phyloP scores from a whole-genome alignment of 1,139 yeast species.

The Pneumocystis sp. region DNA sequence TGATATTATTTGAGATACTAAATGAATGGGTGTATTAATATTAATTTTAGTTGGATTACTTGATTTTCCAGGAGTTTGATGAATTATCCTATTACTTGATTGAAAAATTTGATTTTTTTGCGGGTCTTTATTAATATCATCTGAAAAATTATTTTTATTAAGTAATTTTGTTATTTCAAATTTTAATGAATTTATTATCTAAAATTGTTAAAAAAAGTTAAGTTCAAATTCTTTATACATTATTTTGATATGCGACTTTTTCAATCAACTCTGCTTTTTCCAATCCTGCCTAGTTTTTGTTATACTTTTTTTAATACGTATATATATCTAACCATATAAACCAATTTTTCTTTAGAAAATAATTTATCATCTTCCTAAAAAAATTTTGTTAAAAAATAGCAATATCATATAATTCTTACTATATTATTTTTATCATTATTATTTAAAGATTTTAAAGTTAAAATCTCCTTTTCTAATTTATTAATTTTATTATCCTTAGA shows the following conservation, averaged over 20 bases:
- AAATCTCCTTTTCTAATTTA: not conserved
- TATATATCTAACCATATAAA: not conserved
- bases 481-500: slow-evolving; percentile 1
- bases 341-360: not conserved
- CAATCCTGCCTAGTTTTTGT: not conserved
- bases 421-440: not conserved
- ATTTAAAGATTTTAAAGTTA: not conserved
- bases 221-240: not conserved
- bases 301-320: not conserved
- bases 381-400: not conserved
- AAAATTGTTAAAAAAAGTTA: not conserved
- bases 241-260: not conserved
- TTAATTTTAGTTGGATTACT: not conserved
- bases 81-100: not conserved
- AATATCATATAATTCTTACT: not conserved
- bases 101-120: not conserved
- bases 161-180: not conserved
- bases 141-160: not conserved
- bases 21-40: not conserved
- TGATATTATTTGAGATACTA: not conserved
- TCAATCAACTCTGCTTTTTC: not conserved
- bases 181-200: not conserved
- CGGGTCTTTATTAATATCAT: not conserved
- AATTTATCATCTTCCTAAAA: not conserved
- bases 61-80: not conserved